These are phyloP conservation scores for Macaranga tanarius DNA, from an alignment of 441 rosid genomes.

Conservation along the genomic window DNA sequence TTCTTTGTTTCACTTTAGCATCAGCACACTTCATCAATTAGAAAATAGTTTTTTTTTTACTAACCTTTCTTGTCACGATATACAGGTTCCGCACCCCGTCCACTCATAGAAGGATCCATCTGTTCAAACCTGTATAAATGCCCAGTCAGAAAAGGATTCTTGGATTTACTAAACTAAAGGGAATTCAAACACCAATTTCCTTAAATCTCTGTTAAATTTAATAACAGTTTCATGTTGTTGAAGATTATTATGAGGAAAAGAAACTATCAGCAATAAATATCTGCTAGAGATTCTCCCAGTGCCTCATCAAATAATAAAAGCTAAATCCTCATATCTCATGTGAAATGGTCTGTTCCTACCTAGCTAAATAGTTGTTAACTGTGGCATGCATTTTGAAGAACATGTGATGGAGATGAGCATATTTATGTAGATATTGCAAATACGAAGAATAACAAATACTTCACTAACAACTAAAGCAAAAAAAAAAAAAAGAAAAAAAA, in stretches of 20 bases:
- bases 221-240: not conserved
- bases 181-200: not conserved
- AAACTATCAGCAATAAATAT: not conserved
- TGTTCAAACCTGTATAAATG: conserved; percentile 47
- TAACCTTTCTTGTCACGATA: conserved; percentile 85
- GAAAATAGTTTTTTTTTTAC: not conserved
- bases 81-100: conserved; percentile 74
- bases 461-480: no score
- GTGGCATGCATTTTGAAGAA: no score
- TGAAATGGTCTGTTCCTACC: no score
- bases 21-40: not conserved
- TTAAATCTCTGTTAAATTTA: not conserved
- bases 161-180: not conserved
- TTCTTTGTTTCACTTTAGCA: not conserved
- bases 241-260: not conserved
- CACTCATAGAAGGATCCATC: conserved; percentile 75
- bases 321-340: no score
- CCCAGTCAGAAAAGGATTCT: not conserved
- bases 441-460: no score
- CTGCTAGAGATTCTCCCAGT: not conserved
- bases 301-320: not conserved
- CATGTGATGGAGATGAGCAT: no score
- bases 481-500: no score
- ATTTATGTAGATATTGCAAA: no score
- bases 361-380: no score